A percentile compares a stretch with the other conserved stretches of the same genome.
These are phyloP conservation scores for Boletus speciosus DNA, from an alignment of 768 basidiomycete species.

Conservation along the genomic window DNA sequence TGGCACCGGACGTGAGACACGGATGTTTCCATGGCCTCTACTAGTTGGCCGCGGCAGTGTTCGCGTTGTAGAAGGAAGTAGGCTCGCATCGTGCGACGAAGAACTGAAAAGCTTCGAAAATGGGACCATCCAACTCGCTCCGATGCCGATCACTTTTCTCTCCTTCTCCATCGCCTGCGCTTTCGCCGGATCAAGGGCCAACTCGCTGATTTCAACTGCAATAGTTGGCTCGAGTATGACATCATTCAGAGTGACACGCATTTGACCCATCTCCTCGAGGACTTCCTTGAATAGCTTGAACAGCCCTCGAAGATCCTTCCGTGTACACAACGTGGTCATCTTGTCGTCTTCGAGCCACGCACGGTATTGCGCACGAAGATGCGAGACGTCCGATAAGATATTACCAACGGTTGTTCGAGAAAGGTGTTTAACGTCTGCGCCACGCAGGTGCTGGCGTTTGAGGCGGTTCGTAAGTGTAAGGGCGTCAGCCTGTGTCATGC, in stretches of 20 bases:
- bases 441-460: conserved; percentile 84
- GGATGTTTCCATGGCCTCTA: conserved; percentile 22
- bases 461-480: conserved; percentile 84
- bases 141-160: conserved; percentile 28
- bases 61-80: conserved; percentile 13
- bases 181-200: conserved; percentile 60
- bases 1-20: conserved; percentile 54
- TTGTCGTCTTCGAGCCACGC: conserved; percentile 73
- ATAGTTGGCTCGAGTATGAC: conserved; percentile 83
- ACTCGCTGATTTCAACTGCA: conserved; percentile 68
- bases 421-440: conserved; percentile 82
- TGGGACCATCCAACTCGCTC: conserved; percentile 77
- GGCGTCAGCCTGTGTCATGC: conserved; percentile 74
- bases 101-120: conserved; percentile 75
- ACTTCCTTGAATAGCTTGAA: conserved; percentile 84
- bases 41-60: conserved; percentile 27
- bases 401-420: conserved; percentile 76
- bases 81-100: conserved; percentile 23
- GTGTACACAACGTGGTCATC: conserved; percentile 54
- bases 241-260: conserved; percentile 83
- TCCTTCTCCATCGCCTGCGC: conserved; percentile 40
- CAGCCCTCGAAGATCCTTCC: conserved; percentile 77
- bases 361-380: conserved; percentile 73
- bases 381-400: conserved; percentile 66
- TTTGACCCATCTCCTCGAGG: conserved; percentile 76